Conservation (phyloP, 257 asterid species). For the Petrea volubilis region DNA sequence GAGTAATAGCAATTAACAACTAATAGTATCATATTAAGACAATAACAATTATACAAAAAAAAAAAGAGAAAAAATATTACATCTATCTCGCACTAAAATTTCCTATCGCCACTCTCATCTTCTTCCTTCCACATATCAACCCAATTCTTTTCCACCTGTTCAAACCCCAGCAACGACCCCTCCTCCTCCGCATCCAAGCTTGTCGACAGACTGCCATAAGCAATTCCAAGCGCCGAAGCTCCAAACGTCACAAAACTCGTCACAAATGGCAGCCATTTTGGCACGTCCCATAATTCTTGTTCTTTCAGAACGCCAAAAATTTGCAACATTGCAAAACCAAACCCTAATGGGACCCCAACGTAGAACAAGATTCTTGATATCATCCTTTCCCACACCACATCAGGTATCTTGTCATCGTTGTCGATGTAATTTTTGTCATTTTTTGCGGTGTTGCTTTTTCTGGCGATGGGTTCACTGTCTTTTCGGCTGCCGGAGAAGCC, state of each 20-base stretch:
- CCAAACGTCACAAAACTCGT: constrained; percentile 69
- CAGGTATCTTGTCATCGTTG: constrained; percentile 64
- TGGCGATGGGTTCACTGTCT: constrained; percentile 10
- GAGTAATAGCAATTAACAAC: neutral
- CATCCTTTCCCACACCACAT: constrained; percentile 64
- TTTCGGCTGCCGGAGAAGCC: constrained; percentile 49
- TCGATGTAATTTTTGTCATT: constrained; percentile 3
- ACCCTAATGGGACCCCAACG: constrained; percentile 61
- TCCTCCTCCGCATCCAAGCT: constrained; percentile 65
- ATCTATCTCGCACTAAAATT: neutral
- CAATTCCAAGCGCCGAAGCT: constrained; percentile 67
- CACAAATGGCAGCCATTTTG: constrained; percentile 64
- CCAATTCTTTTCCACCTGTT: constrained; percentile 79
- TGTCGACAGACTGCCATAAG: constrained; percentile 72
- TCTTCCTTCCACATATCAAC: constrained; percentile 75
- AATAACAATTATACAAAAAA: neutral
- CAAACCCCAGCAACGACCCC: constrained; percentile 68
- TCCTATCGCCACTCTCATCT: constrained; percentile 25
- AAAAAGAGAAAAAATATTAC: neutral
- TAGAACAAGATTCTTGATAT: constrained; percentile 52
- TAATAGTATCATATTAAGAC: neutral
- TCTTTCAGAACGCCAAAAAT: constrained; percentile 40
- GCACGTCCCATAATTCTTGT: constrained; percentile 47
- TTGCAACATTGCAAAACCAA: constrained; percentile 47
- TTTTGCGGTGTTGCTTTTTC: constrained; percentile 5